Conservation (phyloP, 495 filamentous ascomycete species). For the Lophiotrema nucula region DNA sequence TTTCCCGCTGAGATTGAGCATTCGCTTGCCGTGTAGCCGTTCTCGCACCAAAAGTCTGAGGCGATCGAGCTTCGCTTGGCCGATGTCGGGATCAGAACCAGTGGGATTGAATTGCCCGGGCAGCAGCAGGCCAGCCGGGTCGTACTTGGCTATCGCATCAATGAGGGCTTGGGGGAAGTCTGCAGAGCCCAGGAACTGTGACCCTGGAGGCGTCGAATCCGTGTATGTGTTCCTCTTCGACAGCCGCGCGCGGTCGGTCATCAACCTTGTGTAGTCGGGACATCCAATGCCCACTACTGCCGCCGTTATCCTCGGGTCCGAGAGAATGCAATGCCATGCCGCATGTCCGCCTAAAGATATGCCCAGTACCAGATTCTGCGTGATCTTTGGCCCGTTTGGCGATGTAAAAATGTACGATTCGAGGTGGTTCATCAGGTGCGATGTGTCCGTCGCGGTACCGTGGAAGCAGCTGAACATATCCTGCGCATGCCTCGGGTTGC, state of each 20-base stretch:
- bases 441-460: constrained; percentile 75
- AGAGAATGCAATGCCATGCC: constrained; percentile 76
- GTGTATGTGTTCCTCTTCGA: constrained; percentile 68
- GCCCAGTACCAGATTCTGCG: constrained; percentile 72
- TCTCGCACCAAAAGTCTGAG: constrained; percentile 50
- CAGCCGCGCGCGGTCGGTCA: constrained; percentile 72
- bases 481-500: constrained; percentile 79
- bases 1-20: constrained; percentile 74
- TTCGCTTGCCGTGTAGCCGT: constrained; percentile 66
- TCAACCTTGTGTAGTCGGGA: constrained; percentile 78
- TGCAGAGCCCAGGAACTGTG: constrained; percentile 66
- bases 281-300: constrained; percentile 82
- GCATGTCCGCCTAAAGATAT: constrained; percentile 86
- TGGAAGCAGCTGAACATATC: constrained; percentile 78
- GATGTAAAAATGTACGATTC: constrained; percentile 70
- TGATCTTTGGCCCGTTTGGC: constrained; percentile 51
- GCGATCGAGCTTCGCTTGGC: constrained; percentile 28
- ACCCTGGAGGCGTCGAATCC: constrained; percentile 53
- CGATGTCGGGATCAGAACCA: constrained; percentile 30
- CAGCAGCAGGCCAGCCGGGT: constrained; percentile 59
- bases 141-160: constrained; percentile 57
- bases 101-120: constrained; percentile 1
- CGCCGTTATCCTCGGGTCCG: constrained; percentile 72
- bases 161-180: constrained; percentile 72
- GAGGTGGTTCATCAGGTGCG: constrained; percentile 67